Percentiles rank a stretch among this genome's conserved stretches.
phyloP scores from a whole-genome alignment of 805 yeast genomes.

The Alloascoidea africana region DNA sequence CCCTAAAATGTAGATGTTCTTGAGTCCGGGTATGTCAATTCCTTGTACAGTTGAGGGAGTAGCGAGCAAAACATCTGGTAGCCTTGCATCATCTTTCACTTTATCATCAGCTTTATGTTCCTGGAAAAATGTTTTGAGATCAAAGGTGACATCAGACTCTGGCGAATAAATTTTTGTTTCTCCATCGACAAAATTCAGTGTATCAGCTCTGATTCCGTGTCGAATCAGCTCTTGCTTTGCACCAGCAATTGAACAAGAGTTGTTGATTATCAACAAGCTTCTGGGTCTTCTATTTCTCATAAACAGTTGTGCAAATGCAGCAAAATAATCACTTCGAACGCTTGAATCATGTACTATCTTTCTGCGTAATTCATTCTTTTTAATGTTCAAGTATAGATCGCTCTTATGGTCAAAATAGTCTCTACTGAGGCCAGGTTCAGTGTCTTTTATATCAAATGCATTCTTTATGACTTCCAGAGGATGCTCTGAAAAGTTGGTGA shows the following conservation, averaged over 20 bases:
- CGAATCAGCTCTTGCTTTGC: not conserved
- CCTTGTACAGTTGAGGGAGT: slow-evolving; percentile 8
- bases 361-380: too few relatives aligned
- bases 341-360: too few relatives aligned
- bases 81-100: slow-evolving; percentile 3
- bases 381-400: too few relatives aligned
- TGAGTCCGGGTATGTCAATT: slow-evolving; percentile 6
- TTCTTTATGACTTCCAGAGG: too few relatives aligned
- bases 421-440: too few relatives aligned
- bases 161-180: not conserved
- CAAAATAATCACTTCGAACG: not conserved
- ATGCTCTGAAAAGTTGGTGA: too few relatives aligned
- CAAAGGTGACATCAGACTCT: not conserved
- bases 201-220: not conserved
- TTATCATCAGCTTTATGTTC: slow-evolving; percentile 9
- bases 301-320: not conserved
- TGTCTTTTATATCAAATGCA: too few relatives aligned
- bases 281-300: not conserved
- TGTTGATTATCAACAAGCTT: not conserved
- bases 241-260: not conserved
- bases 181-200: too few relatives aligned
- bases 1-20: slow-evolving; percentile 5
- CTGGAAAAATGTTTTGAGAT: slow-evolving; percentile 2
- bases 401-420: too few relatives aligned
- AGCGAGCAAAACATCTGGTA: slow-evolving; percentile 4